These are phyloP conservation scores for Rutstroemia sp. DNA, from an alignment of 2,329 filamentous ascomycete genomes.

Conservation along the genomic window DNA sequence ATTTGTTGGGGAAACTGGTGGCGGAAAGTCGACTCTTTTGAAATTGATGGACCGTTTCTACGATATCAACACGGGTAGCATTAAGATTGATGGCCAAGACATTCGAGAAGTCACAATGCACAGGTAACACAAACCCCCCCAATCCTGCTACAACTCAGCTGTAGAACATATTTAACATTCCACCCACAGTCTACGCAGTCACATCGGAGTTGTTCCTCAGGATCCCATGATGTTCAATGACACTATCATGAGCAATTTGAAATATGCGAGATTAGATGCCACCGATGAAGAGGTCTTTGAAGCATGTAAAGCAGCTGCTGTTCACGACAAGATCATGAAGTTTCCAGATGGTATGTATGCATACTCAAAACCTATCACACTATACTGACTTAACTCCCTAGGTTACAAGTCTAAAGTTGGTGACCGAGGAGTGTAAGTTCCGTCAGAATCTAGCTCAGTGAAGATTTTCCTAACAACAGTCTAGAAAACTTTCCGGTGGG, in stretches of 20 bases:
- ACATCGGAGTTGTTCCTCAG: conserved; percentile 50
- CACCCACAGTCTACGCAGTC: conserved; percentile 28
- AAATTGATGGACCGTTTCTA: conserved; percentile 40
- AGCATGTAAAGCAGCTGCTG: conserved; percentile 50
- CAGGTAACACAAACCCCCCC: conserved; percentile 38
- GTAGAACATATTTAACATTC: conserved; percentile 10
- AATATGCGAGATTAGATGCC: conserved; percentile 25
- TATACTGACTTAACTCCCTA: neutral
- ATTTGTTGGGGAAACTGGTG: conserved; percentile 39
- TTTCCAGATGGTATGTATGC: conserved; percentile 47
- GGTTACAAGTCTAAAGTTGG: conserved; percentile 40
- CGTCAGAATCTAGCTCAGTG: neutral
- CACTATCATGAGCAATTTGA: conserved; percentile 35
- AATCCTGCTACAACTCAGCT: conserved; percentile 24
- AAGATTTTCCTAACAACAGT: conserved; percentile 46
- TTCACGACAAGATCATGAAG: conserved; percentile 48
- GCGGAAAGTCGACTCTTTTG: conserved; percentile 37
- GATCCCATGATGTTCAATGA: conserved; percentile 49
- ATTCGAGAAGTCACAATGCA: conserved; percentile 36
- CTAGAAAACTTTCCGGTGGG: conserved; percentile 78
- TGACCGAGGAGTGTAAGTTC: conserved; percentile 42
- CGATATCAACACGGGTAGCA: conserved; percentile 33
- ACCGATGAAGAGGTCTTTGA: conserved; percentile 30
- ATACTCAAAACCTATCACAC: too few species aligned
- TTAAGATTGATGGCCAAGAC: conserved; percentile 32